Percentiles rank a stretch among this genome's conserved stretches.
Conservation (phyloP, 768 basidiomycete genomes). For the Terana coerulea region DNA sequence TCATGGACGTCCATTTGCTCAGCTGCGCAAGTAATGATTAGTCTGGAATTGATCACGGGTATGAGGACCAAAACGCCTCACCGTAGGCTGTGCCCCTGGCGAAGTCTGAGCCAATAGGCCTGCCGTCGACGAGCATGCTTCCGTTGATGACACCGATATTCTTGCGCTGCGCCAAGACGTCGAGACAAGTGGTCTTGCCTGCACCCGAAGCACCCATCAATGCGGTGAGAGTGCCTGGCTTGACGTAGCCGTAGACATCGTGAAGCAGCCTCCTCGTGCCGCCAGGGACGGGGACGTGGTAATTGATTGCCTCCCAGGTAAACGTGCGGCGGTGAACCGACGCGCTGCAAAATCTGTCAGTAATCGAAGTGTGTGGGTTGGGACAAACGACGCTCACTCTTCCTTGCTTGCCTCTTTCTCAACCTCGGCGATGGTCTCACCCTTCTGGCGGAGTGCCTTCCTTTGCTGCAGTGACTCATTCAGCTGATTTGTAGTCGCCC, state of each 20-base stretch:
- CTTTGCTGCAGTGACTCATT: conserved; percentile 51
- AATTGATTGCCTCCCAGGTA: conserved; percentile 81
- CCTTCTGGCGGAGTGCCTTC: conserved; percentile 39
- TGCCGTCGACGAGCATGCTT: conserved; percentile 62
- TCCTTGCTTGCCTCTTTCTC: conserved; percentile 16
- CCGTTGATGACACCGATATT: conserved; percentile 66
- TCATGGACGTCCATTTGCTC: conserved; percentile 90
- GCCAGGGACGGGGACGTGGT: conserved; percentile 65
- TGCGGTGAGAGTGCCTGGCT: conserved; percentile 84
- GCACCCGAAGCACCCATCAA: conserved; percentile 87
- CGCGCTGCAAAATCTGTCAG: background rate
- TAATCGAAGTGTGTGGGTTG: background rate
- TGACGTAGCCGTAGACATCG: conserved; percentile 76
- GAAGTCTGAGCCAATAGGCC: conserved; percentile 54
- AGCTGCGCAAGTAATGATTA: too few species aligned
- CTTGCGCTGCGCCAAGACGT: conserved; percentile 70
- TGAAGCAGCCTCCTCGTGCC: conserved; percentile 63
- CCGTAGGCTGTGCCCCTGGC: conserved; percentile 76
- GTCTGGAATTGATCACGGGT: conserved; percentile 19
- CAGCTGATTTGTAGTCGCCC: conserved; percentile 46
- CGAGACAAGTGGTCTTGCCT: conserved; percentile 74
- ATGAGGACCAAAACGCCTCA: conserved; percentile 27
- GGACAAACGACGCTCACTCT: background rate
- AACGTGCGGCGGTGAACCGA: conserved; percentile 48
- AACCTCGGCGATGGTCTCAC: conserved; percentile 8